Conservation (phyloP, 1,284 basidiomycete species). For the Tremellales sp. region DNA sequence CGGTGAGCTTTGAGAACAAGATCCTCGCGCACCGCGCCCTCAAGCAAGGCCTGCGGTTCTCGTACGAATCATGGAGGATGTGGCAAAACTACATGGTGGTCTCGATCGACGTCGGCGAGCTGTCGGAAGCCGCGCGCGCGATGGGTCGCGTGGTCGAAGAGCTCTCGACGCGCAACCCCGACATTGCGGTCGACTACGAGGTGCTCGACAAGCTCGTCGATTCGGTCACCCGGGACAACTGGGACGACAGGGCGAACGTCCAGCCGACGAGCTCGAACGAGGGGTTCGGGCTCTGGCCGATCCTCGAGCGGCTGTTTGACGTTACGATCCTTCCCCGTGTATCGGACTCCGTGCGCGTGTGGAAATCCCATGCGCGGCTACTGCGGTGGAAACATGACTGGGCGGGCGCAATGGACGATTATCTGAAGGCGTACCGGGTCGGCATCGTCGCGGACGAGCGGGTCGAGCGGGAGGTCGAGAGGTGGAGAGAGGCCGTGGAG, state of each 20-base stretch:
- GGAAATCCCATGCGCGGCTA: slow-evolving; percentile 74
- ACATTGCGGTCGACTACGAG: slow-evolving; percentile 68
- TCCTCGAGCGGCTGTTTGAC: slow-evolving; percentile 69
- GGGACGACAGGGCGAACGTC: slow-evolving; percentile 37
- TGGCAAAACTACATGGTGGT: slow-evolving; percentile 98
- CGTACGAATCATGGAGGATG: slow-evolving; percentile 93
- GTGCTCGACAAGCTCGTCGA: slow-evolving; percentile 84
- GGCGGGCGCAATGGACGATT: slow-evolving; percentile 72
- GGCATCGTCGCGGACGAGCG: slow-evolving; percentile 63
- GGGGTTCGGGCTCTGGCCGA: slow-evolving; percentile 60
- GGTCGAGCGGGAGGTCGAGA: slow-evolving; percentile 60
- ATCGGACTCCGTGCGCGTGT: slow-evolving; percentile 66
- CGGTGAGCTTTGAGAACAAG: slow-evolving; percentile 59
- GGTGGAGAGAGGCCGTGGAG: slow-evolving; percentile 67
- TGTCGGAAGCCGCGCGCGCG: slow-evolving; percentile 81
- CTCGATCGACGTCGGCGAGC: slow-evolving; percentile 85
- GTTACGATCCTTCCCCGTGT: slow-evolving; percentile 71
- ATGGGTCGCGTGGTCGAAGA: slow-evolving; percentile 78
- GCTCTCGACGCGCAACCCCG: slow-evolving; percentile 58
- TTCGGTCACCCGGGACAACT: slow-evolving; percentile 65
- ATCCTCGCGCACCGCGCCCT: slow-evolving; percentile 91
- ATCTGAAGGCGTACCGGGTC: slow-evolving; percentile 76
- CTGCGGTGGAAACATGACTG: slow-evolving; percentile 66
- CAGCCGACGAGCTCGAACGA: slow-evolving; percentile 55
- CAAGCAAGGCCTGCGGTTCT: slow-evolving; percentile 76